Evolutionary conservation across 148 eudicot species (phyloP), one percentile per base, ranked within the genome.

Genomic region (Chenopodium suecicum): DNA sequence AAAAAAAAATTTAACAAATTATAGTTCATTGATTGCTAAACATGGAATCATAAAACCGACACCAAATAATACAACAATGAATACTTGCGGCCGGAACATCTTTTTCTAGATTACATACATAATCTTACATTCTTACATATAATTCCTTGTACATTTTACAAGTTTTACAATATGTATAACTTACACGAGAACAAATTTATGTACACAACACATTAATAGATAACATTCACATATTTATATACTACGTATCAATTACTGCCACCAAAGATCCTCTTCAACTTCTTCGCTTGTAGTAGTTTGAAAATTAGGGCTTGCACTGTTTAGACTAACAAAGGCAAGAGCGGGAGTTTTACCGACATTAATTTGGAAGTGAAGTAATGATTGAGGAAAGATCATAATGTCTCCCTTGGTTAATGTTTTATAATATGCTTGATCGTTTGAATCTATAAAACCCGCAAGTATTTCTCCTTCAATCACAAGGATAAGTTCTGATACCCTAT

Each of bases 361-460:
- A n/a, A 80, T 72, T 27, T 80, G 83, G 23, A 80, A 80, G 50
- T 80, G 78, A 9, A 80, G 58, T 23, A 80, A 47, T 1, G 47
- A 62, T 47, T 73, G 72, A 25, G 83, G 83, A 67, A 81, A 81
- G 16, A 81, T 50, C 73, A 74, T 81, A n/a, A 81, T 65, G 1
- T 81, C 83, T 17, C 83, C 83, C 14, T 74, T 76, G 13, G 74
- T 31, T 4, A 81, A 68, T 4, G 83, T 81, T 64, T 81, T 81
- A 50, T 34, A 81, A 50, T 65, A 81, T 1, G 52, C 78, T 2
- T 32, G 74, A 23, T 74, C 23, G 6, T 74, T 47, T 11, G 77
- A 68, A 20, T 72, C 41, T n/a, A 81, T 81, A 47, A 81, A 81
- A 3, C 83, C 79, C 1, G 79, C 83, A 20, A 81, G 50, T 9